These are phyloP conservation scores for Verbascum thapsus DNA, from an alignment of 257 asterid genomes.

Conservation along the genomic window DNA sequence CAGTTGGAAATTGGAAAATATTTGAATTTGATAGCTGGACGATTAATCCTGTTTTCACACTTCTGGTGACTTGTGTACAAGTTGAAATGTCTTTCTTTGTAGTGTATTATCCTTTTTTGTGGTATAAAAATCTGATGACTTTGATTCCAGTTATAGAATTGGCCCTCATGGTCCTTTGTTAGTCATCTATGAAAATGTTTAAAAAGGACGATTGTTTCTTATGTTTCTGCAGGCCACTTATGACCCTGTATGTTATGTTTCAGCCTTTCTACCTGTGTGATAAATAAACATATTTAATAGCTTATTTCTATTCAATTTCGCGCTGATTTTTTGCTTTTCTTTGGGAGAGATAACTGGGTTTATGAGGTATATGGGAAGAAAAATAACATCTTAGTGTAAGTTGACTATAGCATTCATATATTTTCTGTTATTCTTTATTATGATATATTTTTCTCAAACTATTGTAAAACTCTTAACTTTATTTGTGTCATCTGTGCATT, in stretches of 20 bases:
- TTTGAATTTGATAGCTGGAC: constrained; percentile 5
- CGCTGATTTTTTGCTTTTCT: constrained; percentile 14
- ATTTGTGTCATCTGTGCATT: background rate
- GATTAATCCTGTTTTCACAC: background rate
- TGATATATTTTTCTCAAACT: background rate
- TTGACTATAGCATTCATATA: background rate
- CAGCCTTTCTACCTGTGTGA: background rate
- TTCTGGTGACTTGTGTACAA: background rate
- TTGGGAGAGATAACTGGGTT: background rate
- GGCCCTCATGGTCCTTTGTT: background rate
- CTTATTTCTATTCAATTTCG: background rate
- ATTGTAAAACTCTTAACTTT: constrained; percentile 1
- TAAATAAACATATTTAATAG: constrained; percentile 3
- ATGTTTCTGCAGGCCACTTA: constrained; percentile 1
- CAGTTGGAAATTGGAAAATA: background rate
- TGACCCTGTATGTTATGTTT: constrained; percentile 9
- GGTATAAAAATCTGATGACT: constrained; percentile 9
- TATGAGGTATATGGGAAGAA: background rate
- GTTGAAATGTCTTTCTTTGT: background rate
- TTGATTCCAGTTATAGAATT: constrained; percentile 4
- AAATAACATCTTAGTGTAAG: background rate
- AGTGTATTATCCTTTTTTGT: background rate
- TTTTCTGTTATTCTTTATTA: background rate
- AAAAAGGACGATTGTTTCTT: constrained; percentile 4
- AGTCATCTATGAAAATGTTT: background rate